These are phyloP conservation scores for Nicotiana rustica DNA, from an alignment of 305 asterid genomes.

Conservation along the genomic window DNA sequence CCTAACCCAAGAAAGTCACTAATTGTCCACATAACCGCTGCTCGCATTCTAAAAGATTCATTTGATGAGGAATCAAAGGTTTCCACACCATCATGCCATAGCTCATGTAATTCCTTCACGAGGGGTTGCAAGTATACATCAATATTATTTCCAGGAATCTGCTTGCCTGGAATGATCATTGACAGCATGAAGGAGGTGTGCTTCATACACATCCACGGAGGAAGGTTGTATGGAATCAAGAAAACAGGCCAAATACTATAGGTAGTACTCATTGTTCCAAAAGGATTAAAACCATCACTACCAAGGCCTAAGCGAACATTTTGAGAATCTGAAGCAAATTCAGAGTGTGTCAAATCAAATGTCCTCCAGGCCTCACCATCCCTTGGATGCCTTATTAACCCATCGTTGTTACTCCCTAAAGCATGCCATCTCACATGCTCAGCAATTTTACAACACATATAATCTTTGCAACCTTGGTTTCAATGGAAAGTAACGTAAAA, in stretches of 20 bases:
- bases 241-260: background rate
- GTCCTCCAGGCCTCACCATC: background rate
- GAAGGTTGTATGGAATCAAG: background rate
- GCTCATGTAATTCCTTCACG: background rate
- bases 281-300: slow-evolving; percentile 26
- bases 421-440: background rate
- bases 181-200: background rate
- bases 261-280: background rate
- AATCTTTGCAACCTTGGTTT: background rate
- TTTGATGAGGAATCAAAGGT: background rate
- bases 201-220: slow-evolving; percentile 5
- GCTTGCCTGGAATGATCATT: background rate
- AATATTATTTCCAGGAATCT: background rate
- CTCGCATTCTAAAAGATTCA: background rate
- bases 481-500: background rate
- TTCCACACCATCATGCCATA: background rate
- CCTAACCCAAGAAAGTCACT: background rate
- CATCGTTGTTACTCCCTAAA: background rate
- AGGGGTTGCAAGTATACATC: slow-evolving; percentile 1
- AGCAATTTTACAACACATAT: background rate
- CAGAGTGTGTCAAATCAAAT: background rate
- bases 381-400: background rate
- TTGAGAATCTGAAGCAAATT: background rate
- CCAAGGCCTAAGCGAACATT: background rate
- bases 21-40: background rate